Evolutionary conservation across 1,139 yeast genomes (phyloP), one percentile per base, ranked within the genome.

Genomic region (Candida sanyaensis): DNA sequence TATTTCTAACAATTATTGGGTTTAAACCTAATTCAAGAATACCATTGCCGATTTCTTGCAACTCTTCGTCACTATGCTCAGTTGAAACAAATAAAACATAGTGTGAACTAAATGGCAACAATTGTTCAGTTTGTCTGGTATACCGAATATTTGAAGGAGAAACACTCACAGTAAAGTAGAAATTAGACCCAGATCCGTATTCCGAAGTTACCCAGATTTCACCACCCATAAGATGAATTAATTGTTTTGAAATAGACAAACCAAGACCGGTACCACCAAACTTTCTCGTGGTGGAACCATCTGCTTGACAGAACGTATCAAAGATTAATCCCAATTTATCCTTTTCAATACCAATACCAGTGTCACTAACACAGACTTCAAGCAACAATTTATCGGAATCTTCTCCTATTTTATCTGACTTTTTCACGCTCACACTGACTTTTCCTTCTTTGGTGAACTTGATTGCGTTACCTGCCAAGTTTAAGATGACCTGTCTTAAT

Each of bases 181-280:
- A 88, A 59, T 85, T 86, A 3, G 95, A 87, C 1, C 96, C 96
- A 55, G 78, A 73, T n/a, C 95, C 95, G 60, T 84, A 86, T 48
- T 80, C 80, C 1, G 93, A 86, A 30, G 88, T 82, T 36, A 88
- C 96, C 96, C 96, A 88, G 52, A 88, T 88, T 54, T 87, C 92
- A 59, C 88, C 96, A 41, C 96, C 96, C 96, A 89, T 88, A 51
- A 89, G 76, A 60, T 88, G 92, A 62, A 89, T 88, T 57, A 89
- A 77, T 59, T 89, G 90, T 64, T 88, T 88, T 6, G 96, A 89
- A 65, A 89, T 89, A 1, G 96, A 87, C 50, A 89, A 76, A 26
- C 96, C 96, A 44, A 89, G 75, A 51, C 93, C 93, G 8, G 96
- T 89, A 64, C 96, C 96, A 62, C 96, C 96, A 64, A 89, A 89